Evolutionary conservation across 2,329 filamentous ascomycete species (phyloP).

Genomic region (Microcyclosporella mali): DNA sequence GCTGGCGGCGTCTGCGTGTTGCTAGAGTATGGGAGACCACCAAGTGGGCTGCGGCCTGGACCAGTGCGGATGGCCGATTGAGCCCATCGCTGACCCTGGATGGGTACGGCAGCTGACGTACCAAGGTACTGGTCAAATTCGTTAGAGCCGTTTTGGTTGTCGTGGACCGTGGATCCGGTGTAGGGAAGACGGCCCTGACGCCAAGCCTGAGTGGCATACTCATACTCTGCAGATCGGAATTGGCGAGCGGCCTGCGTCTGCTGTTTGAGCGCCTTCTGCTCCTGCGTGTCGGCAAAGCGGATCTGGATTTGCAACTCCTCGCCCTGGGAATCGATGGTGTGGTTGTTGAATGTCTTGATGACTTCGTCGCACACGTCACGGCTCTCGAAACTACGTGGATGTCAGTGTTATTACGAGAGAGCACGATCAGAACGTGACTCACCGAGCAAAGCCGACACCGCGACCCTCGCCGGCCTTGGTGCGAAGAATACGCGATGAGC

Average conservation of each 20-base stretch:
- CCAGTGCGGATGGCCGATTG: constrained; percentile 24
- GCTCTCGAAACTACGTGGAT: constrained; percentile 65
- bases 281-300: constrained; percentile 91
- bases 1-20: constrained; percentile 18
- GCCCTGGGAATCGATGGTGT: constrained; percentile 50
- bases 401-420: constrained; percentile 18
- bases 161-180: constrained; percentile 19
- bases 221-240: constrained; percentile 85
- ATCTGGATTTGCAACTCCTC: constrained; percentile 84
- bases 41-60: constrained; percentile 22
- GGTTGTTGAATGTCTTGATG: constrained; percentile 78
- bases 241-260: constrained; percentile 91
- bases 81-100: constrained; percentile 33
- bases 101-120: constrained; percentile 26
- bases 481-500: constrained; percentile 91
- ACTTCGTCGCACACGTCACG: constrained; percentile 88
- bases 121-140: constrained; percentile 35
- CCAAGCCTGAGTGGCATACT: constrained; percentile 30
- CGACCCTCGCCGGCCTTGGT: constrained; percentile 76
- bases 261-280: constrained; percentile 94
- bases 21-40: constrained; percentile 22
- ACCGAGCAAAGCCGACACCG: constrained; percentile 96
- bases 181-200: constrained; percentile 28
- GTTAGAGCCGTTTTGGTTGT: constrained; percentile 22
- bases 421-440: constrained; percentile 29